A percentile compares a stretch with the other conserved stretches of the same genome.
Conservation (phyloP, 2,329 filamentous ascomycete species). For the Teratosphaeria zuluensis region DNA sequence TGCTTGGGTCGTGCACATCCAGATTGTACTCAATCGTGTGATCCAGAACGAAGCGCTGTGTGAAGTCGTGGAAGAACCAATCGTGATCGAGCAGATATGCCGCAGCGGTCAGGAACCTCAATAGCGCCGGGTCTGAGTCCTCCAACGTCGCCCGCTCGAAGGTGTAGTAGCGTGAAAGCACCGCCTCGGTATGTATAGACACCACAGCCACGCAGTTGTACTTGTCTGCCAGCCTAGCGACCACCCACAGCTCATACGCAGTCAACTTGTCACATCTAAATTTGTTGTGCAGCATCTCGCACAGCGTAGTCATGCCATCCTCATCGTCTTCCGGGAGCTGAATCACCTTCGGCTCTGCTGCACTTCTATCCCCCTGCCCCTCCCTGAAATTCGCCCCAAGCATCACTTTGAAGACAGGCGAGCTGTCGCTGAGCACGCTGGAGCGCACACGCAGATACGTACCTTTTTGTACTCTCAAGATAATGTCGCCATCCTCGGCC, state of each 20-base stretch:
- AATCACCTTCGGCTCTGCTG: constrained; percentile 3
- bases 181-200: background rate
- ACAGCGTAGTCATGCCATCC: background rate
- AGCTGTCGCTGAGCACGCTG: constrained; percentile 12
- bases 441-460: constrained; percentile 1
- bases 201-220: background rate
- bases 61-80: background rate
- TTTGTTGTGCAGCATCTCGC: background rate
- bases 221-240: background rate
- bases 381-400: constrained; percentile 4
- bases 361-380: background rate
- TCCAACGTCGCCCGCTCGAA: background rate
- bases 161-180: background rate
- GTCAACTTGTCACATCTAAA: background rate
- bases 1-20: background rate
- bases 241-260: background rate
- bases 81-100: background rate
- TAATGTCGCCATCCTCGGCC: background rate
- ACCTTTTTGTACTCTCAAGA: background rate
- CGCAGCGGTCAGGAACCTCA: background rate
- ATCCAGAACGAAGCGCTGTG: constrained; percentile 1
- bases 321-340: constrained; percentile 13
- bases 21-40: background rate
- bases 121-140: background rate
- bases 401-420: constrained; percentile 16